A percentile compares a stretch with the other conserved stretches of the same genome.
phyloP scores from a whole-genome alignment of 2,329 filamentous ascomycete genomes.

The Juglanconis sp. region DNA sequence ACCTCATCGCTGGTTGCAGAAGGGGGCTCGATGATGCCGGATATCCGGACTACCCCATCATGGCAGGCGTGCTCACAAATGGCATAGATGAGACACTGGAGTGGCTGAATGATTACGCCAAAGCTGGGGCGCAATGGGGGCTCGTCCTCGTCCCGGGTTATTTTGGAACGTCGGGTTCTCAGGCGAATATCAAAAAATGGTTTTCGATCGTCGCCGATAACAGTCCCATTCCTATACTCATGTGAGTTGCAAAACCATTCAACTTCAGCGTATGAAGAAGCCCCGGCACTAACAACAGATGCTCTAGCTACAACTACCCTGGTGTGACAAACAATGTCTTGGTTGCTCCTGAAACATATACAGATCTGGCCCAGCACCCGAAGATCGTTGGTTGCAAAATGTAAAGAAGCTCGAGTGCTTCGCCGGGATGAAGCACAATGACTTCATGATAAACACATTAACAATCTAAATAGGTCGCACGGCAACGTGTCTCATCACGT shows the following conservation, averaged over 20 bases:
- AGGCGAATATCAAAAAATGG: constrained; percentile 60
- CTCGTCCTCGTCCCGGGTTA: constrained; percentile 63
- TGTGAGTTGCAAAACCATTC: constrained; percentile 38
- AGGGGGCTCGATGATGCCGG: constrained; percentile 53
- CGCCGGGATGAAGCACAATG: no score
- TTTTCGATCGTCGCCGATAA: constrained; percentile 58
- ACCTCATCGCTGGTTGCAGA: constrained; percentile 53
- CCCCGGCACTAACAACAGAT: neutral
- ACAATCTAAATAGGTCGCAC: constrained; percentile 42
- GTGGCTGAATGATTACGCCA: constrained; percentile 45
- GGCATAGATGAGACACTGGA: constrained; percentile 55
- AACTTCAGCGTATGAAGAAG: neutral
- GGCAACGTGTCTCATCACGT: constrained; percentile 63
- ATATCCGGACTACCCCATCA: constrained; percentile 57
- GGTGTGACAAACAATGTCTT: constrained; percentile 63
- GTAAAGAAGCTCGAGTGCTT: constrained; percentile 16
- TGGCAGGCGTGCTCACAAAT: constrained; percentile 59
- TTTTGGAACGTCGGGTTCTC: constrained; percentile 56
- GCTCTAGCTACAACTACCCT: constrained; percentile 52
- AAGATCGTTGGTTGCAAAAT: constrained; percentile 70
- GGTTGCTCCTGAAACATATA: constrained; percentile 58
- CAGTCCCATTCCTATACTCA: constrained; percentile 57
- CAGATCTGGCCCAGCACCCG: constrained; percentile 53
- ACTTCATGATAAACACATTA: no score
- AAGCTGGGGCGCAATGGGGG: constrained; percentile 59